phyloP scores from a whole-genome alignment of 2,329 filamentous ascomycete species.

The Acephala macrosclerotiorum region DNA sequence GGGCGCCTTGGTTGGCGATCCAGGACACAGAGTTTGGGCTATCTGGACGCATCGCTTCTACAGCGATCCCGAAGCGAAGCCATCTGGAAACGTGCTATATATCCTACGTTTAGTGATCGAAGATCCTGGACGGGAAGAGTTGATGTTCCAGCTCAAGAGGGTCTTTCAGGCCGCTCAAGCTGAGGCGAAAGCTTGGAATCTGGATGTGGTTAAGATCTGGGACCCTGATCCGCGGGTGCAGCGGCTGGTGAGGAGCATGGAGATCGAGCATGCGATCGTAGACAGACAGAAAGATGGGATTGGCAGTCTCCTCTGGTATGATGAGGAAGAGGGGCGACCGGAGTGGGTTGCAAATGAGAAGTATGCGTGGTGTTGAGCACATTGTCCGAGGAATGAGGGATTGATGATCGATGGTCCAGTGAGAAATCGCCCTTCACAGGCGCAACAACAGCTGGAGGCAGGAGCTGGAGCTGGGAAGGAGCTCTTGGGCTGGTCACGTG shows the following conservation, averaged over 20 bases:
- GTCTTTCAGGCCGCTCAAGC: slow-evolving; percentile 71
- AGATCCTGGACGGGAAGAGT: slow-evolving; percentile 27
- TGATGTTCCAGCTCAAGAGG: slow-evolving; percentile 56
- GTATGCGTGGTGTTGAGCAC: slow-evolving; percentile 69
- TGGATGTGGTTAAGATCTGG: slow-evolving; percentile 79
- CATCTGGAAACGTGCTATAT: slow-evolving; percentile 69
- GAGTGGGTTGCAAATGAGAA: slow-evolving; percentile 80
- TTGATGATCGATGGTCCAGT: neutral
- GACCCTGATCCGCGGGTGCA: slow-evolving; percentile 69
- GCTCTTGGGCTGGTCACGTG: too few relatives aligned
- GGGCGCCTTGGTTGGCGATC: slow-evolving; percentile 69
- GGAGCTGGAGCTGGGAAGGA: too few relatives aligned
- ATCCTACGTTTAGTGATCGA: slow-evolving; percentile 72
- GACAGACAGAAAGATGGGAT: slow-evolving; percentile 70
- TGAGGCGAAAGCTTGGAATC: slow-evolving; percentile 75
- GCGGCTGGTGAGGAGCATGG: slow-evolving; percentile 53
- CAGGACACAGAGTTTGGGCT: slow-evolving; percentile 70
- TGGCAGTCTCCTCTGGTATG: slow-evolving; percentile 74
- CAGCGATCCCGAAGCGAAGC: slow-evolving; percentile 51
- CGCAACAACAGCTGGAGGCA: neutral
- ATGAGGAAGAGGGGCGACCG: slow-evolving; percentile 55
- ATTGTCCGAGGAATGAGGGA: neutral
- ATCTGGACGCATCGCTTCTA: slow-evolving; percentile 74
- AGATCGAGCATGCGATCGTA: slow-evolving; percentile 56
- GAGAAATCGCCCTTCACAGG: neutral